phyloP scores from a whole-genome alignment of 2,329 filamentous ascomycete genomes.

The Phaeosphaeria sp. region DNA sequence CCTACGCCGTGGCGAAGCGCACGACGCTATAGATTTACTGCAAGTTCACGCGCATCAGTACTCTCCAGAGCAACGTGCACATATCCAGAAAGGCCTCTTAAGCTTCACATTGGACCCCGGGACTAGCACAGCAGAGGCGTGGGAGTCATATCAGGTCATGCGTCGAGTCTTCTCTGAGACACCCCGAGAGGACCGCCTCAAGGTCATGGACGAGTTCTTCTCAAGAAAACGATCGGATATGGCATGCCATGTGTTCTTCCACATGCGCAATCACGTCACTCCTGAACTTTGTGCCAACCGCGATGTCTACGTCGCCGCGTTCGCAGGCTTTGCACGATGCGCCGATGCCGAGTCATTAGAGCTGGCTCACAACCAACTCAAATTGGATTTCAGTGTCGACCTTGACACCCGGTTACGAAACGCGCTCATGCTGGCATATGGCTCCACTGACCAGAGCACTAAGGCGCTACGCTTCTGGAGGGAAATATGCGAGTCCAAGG shows the following conservation, averaged over 20 bases:
- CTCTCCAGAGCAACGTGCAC: conserved; percentile 70
- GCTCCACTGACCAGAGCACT: conserved; percentile 68
- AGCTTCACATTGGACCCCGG: conserved; percentile 71
- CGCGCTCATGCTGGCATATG: conserved; percentile 85
- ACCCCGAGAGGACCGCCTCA: conserved; percentile 67
- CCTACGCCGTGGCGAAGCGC: conserved; percentile 75
- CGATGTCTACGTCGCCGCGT: conserved; percentile 78
- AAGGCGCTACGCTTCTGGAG: conserved; percentile 81
- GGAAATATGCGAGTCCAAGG: conserved; percentile 79
- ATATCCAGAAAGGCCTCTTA: conserved; percentile 71
- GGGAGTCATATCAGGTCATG: conserved; percentile 67
- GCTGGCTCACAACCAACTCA: conserved; percentile 89
- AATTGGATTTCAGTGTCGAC: conserved; percentile 84
- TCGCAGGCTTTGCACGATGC: conserved; percentile 73
- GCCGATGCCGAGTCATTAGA: conserved; percentile 70
- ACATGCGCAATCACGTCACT: conserved; percentile 84
- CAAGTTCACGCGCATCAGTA: conserved; percentile 75
- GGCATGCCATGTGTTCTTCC: conserved; percentile 83
- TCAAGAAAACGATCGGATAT: conserved; percentile 79
- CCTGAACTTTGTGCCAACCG: conserved; percentile 68
- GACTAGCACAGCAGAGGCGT: conserved; percentile 68
- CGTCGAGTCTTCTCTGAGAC: conserved; percentile 67
- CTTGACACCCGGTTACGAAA: conserved; percentile 80
- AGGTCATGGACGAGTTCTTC: conserved; percentile 85
- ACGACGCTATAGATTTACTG: conserved; percentile 82